Evolutionary conservation across 148 eudicot genomes (phyloP).

Genomic region (Spergularia bocconei): DNA sequence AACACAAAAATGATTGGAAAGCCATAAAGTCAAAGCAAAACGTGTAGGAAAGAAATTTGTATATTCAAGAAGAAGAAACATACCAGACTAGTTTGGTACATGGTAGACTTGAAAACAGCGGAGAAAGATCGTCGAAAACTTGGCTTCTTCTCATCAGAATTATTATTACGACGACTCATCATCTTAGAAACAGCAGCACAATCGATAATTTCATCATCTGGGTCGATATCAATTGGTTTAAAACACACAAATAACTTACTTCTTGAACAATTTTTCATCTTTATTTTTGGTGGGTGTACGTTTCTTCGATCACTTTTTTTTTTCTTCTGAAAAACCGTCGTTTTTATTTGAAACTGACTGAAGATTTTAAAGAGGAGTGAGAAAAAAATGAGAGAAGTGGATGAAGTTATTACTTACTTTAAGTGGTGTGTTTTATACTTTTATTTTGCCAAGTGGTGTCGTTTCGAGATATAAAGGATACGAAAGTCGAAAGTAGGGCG

Average conservation of each 20-base stretch:
- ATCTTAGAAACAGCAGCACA: neutral
- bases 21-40: neutral
- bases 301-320: too few relatives aligned
- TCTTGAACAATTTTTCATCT: neutral
- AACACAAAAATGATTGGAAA: neutral
- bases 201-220: neutral
- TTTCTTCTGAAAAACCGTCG: too few relatives aligned
- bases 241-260: neutral
- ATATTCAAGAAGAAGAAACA: neutral
- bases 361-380: too few relatives aligned
- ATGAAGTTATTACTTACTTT: too few relatives aligned
- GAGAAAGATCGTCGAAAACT: neutral
- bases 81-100: neutral
- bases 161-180: neutral
- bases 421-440: too few relatives aligned
- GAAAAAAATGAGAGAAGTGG: too few relatives aligned
- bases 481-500: too few relatives aligned
- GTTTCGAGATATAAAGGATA: too few relatives aligned
- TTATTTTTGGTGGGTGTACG: neutral
- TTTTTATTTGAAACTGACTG: too few relatives aligned
- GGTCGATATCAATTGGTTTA: neutral
- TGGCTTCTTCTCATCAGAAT: neutral
- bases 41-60: too few relatives aligned
- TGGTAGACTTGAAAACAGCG: neutral
- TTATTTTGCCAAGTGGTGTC: too few relatives aligned